Evolutionary conservation across 2,329 filamentous ascomycete species (phyloP), one percentile per base, ranked within the genome.

Genomic region (Hymenotorrendiella dingleyae): DNA sequence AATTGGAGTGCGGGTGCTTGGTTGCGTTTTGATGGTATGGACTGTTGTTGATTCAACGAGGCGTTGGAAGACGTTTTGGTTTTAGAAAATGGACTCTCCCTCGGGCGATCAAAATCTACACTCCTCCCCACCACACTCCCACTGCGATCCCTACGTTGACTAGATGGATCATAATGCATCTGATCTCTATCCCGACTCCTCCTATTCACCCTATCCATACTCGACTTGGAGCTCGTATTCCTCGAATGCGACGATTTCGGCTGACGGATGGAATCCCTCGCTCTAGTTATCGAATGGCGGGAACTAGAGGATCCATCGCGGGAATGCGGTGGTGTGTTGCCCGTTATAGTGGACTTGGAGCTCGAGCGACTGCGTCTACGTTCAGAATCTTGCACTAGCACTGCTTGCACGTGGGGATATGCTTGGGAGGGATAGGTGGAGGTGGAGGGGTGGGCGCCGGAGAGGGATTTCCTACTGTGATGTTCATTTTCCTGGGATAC

Each of bases 1-100:
- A 9, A 12, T 21, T 16, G 16, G 20, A 11, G 19, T 14, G 26
- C 10, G 14, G 36, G 24, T 37, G 23, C n/a, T 21, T 10, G 23
- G 21, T 16, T 36, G 8, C 23, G 35, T 23, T 36, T 36, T n/a
- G n/a, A 14, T 11, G 27, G 22, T 20, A 16, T 21, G 8, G 41
- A 32, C n/a, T 33, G n/a, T n/a, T n/a, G n/a, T n/a, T n/a, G n/a
- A n/a, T n/a, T 35, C n/a, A 36, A 42, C 4, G 41, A 42, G 10
- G 43, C 47, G 22, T 32, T 34, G 4, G 41, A 42, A 10, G 41
- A 48, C 8, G 50, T 23, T 20, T 49, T 47, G 4, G 30, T 11
- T 49, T 59, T 50, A 72, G 57, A 64, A 22, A 54, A 53, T 12
- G 50, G 48, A 10, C 38, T 46, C 36, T 48, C 46, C 12, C 49